phyloP scores from a whole-genome alignment of 169 alveolate genomes.

The Besnoitia besnoiti region DNA sequence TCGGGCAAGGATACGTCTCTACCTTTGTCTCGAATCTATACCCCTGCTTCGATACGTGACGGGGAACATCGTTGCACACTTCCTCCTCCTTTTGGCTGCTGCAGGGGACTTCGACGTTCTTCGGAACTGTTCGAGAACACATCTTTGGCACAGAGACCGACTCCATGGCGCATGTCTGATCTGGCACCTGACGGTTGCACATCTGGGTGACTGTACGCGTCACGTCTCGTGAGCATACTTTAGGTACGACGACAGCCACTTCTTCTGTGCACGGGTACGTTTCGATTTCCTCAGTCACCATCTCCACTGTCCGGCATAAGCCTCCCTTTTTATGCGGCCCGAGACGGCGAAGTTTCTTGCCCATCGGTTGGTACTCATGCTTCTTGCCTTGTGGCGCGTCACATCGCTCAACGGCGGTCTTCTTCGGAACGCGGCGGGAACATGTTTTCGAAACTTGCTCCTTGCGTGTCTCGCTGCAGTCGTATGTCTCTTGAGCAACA shows the following conservation, averaged over 20 bases:
- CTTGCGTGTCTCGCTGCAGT: slow-evolving; percentile 61
- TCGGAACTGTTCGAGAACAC: slow-evolving; percentile 49
- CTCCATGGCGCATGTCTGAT: slow-evolving; percentile 59
- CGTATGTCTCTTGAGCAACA: slow-evolving; percentile 53
- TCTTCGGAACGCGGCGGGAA: slow-evolving; percentile 60
- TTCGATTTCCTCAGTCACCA: slow-evolving; percentile 67
- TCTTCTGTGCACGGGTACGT: slow-evolving; percentile 67
- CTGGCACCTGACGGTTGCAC: slow-evolving; percentile 63
- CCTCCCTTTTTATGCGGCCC: slow-evolving; percentile 60
- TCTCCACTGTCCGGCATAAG: slow-evolving; percentile 51
- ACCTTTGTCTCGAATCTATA: slow-evolving; percentile 33
- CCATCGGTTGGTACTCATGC: neutral
- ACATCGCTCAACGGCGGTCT: slow-evolving; percentile 60
- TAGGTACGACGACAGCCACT: slow-evolving; percentile 60
- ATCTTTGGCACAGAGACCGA: slow-evolving; percentile 46
- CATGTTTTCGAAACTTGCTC: slow-evolving; percentile 66
- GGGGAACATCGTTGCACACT: slow-evolving; percentile 46
- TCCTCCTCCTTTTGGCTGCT: slow-evolving; percentile 44
- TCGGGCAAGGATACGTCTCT: slow-evolving; percentile 50
- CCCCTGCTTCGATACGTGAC: slow-evolving; percentile 20
- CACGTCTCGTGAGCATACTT: slow-evolving; percentile 61
- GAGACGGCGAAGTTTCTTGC: slow-evolving; percentile 55
- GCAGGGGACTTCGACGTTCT: slow-evolving; percentile 61
- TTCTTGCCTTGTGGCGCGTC: slow-evolving; percentile 31
- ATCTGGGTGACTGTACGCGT: slow-evolving; percentile 34